Evolutionary conservation across 345 rosid species (phyloP).

Genomic region (Aegle marmelos): DNA sequence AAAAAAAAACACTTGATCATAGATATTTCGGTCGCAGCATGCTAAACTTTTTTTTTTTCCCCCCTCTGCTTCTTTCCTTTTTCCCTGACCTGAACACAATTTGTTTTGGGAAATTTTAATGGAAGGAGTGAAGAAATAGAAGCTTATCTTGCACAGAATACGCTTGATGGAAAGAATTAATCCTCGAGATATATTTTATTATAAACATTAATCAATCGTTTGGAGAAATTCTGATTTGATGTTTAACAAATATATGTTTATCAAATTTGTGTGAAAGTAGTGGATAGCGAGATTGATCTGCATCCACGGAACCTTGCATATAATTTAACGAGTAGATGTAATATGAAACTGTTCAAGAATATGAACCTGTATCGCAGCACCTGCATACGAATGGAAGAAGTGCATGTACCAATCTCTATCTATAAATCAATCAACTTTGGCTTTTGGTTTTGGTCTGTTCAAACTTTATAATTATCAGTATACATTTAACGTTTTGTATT

Average conservation of each 20-base stretch:
- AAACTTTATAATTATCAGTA: not conserved
- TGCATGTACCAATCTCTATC: not conserved
- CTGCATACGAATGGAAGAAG: slow-evolving; percentile 3
- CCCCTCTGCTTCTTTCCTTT: not conserved
- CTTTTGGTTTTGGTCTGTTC: not conserved
- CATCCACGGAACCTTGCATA: not conserved
- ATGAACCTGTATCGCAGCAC: not conserved
- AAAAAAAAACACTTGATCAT: not conserved
- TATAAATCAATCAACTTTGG: slow-evolving; percentile 10
- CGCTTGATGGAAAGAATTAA: slow-evolving; percentile 20
- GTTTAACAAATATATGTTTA: slow-evolving; percentile 1
- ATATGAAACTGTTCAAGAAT: not conserved
- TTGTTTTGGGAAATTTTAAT: slow-evolving; percentile 4
- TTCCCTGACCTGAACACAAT: not conserved
- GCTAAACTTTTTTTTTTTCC: not conserved
- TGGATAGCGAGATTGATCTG: not conserved
- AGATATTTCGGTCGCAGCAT: not conserved
- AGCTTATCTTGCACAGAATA: slow-evolving; percentile 34
- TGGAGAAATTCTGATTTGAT: slow-evolving; percentile 8
- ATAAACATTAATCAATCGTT: not conserved
- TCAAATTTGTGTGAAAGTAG: not conserved
- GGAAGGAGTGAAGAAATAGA: slow-evolving; percentile 22
- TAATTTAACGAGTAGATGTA: not conserved
- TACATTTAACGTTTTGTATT: not conserved
- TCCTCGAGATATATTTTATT: slow-evolving; percentile 16